Percentiles rank a stretch among this genome's conserved stretches.
Conservation (phyloP, 2,329 filamentous ascomycete species). For the Curvularia sp. region DNA sequence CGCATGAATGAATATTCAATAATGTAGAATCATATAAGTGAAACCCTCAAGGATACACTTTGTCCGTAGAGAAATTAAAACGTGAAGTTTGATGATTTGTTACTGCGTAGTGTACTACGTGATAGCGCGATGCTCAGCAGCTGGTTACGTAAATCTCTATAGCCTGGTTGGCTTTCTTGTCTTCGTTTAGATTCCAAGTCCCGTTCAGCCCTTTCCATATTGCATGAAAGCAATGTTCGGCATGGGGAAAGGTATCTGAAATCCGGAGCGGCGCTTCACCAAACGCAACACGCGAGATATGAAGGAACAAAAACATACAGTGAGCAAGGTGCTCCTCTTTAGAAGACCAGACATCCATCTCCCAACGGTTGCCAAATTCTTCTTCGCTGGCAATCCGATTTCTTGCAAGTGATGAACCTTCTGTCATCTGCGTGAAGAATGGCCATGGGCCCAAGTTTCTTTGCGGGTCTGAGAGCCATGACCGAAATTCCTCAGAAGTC, state of each 20-base stretch:
- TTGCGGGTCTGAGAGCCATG: neutral
- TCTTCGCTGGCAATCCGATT: neutral
- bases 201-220: neutral
- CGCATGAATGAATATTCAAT: neutral
- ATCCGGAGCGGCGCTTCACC: neutral
- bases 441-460: neutral
- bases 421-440: neutral
- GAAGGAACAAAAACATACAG: neutral
- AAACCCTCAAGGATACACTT: neutral
- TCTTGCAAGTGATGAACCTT: neutral
- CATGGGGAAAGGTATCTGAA: neutral
- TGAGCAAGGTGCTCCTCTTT: neutral
- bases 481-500: neutral
- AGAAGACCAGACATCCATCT: neutral
- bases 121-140: neutral
- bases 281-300: neutral
- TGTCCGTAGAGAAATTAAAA: neutral
- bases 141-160: neutral
- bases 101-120: neutral
- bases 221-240: neutral
- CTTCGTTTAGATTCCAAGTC: neutral
- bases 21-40: neutral
- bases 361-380: neutral
- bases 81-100: neutral
- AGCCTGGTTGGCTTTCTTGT: neutral